Conservation (phyloP, 768 basidiomycete genomes). For the Dacryopinax primogenitus region DNA sequence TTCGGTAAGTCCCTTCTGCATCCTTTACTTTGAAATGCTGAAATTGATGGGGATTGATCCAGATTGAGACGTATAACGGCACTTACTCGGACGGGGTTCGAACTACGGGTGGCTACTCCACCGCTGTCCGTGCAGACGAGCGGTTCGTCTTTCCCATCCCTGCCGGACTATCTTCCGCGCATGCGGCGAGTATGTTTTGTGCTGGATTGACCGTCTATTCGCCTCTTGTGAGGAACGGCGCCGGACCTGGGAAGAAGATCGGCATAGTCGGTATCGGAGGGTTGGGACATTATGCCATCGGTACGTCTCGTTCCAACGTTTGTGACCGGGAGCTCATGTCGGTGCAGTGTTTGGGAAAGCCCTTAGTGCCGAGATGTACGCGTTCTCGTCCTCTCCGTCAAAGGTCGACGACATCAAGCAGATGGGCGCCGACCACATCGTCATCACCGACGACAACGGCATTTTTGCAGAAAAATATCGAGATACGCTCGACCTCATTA, state of each 20-base stretch:
- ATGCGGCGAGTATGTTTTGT: constrained; percentile 33
- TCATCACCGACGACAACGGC: constrained; percentile 25
- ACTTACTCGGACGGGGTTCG: constrained; percentile 10
- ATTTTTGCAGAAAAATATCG: constrained; percentile 18
- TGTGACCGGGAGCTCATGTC: background rate
- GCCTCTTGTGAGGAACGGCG: constrained; percentile 27
- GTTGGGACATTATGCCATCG: constrained; percentile 19
- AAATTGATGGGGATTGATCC: background rate
- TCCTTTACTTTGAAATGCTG: background rate
- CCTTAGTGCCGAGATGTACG: constrained; percentile 30
- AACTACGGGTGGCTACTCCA: constrained; percentile 24
- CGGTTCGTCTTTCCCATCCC: constrained; percentile 32
- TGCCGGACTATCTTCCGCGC: constrained; percentile 23
- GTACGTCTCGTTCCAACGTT: background rate
- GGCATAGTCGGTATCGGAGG: constrained; percentile 35
- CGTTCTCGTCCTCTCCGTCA: constrained; percentile 26
- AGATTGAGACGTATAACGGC: constrained; percentile 5
- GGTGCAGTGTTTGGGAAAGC: constrained; percentile 29
- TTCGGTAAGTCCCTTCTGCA: background rate
- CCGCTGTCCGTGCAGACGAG: constrained; percentile 30
- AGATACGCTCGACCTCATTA: constrained; percentile 30
- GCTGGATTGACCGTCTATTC: constrained; percentile 30
- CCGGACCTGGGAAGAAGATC: constrained; percentile 32
- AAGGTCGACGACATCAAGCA: constrained; percentile 29
- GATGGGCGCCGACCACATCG: constrained; percentile 28